phyloP scores from a whole-genome alignment of 129 eudicot species.

The Pittosporum tobira region DNA sequence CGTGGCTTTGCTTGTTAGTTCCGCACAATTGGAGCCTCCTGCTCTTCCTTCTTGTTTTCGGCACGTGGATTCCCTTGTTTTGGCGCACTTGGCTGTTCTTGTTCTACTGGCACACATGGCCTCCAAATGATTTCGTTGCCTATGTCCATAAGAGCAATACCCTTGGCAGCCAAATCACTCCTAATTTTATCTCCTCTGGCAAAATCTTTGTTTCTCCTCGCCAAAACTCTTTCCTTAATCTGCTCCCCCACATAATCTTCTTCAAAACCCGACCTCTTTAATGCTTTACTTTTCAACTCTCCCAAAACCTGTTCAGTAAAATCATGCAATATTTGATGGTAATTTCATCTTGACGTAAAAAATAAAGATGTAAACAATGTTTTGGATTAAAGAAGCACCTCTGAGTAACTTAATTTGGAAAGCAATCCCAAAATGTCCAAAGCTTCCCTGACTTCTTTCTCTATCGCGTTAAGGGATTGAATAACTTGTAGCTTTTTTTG shows the following conservation, averaged over 20 bases:
- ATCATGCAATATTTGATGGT: not conserved
- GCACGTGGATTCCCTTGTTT: not conserved
- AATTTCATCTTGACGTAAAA: too few relatives aligned
- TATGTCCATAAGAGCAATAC: slow-evolving; percentile 74
- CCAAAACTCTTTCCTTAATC: slow-evolving; percentile 54
- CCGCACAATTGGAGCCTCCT: not conserved
- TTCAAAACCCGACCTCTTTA: slow-evolving; percentile 51
- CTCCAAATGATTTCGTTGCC: slow-evolving; percentile 65
- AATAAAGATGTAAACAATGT: not conserved
- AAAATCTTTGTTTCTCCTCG: slow-evolving; percentile 59
- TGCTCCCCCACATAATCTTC: slow-evolving; percentile 42
- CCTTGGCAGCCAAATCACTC: slow-evolving; percentile 49
- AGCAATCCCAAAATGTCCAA: slow-evolving; percentile 70
- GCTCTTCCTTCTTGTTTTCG: not conserved
- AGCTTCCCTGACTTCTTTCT: slow-evolving; percentile 43
- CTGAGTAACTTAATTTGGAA: slow-evolving; percentile 41
- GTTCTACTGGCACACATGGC: slow-evolving; percentile 55
- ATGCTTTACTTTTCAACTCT: slow-evolving; percentile 73
- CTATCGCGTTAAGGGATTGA: slow-evolving; percentile 43
- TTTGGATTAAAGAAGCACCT: slow-evolving; percentile 60
- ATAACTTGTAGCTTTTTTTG: slow-evolving; percentile 44
- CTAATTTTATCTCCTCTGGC: slow-evolving; percentile 54
- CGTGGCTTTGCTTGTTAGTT: not conserved
- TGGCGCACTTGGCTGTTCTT: not conserved
- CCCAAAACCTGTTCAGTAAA: slow-evolving; percentile 43